phyloP scores from a whole-genome alignment of 441 rosid genomes.

The Croton laevigatus region DNA sequence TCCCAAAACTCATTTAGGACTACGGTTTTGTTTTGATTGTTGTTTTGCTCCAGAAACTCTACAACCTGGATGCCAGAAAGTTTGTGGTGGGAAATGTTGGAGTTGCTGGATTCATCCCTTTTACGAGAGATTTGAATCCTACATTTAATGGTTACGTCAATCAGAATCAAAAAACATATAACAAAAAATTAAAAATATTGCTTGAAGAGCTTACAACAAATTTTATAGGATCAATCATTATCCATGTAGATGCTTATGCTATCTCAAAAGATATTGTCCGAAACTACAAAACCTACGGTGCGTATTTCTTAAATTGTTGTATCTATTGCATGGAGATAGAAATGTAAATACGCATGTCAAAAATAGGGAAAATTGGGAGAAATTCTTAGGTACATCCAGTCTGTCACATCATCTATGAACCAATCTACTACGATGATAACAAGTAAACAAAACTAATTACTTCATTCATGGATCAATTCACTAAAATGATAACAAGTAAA shows the following conservation, averaged over 20 bases:
- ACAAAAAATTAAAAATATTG: slow-evolving; percentile 17
- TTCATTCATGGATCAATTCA: too few relatives aligned
- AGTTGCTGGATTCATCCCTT: slow-evolving; percentile 27
- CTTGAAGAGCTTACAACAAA: slow-evolving; percentile 18
- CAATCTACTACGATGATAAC: too few relatives aligned
- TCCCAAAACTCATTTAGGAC: too few relatives aligned
- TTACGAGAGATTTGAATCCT: slow-evolving; percentile 1
- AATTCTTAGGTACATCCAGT: too few relatives aligned
- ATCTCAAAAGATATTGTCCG: slow-evolving; percentile 19
- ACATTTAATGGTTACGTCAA: slow-evolving; percentile 6
- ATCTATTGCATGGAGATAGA: background rate
- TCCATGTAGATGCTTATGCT: slow-evolving; percentile 17
- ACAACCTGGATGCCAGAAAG: slow-evolving; percentile 26
- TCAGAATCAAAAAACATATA: slow-evolving; percentile 12
- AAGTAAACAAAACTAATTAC: too few relatives aligned
- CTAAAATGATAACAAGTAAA: too few relatives aligned
- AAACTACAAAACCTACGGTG: slow-evolving; percentile 21
- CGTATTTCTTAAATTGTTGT: background rate
- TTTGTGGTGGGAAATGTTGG: slow-evolving; percentile 25
- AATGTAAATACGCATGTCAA: background rate
- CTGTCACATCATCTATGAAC: too few relatives aligned
- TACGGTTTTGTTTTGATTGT: too few relatives aligned
- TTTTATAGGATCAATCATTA: slow-evolving; percentile 16
- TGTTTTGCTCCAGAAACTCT: slow-evolving; percentile 25
- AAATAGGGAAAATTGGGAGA: too few relatives aligned